Evolutionary conservation across 192 early-diverging fungal genomes (phyloP), one percentile per base, ranked within the genome.

Genomic region (Backusella mclennaniae): DNA sequence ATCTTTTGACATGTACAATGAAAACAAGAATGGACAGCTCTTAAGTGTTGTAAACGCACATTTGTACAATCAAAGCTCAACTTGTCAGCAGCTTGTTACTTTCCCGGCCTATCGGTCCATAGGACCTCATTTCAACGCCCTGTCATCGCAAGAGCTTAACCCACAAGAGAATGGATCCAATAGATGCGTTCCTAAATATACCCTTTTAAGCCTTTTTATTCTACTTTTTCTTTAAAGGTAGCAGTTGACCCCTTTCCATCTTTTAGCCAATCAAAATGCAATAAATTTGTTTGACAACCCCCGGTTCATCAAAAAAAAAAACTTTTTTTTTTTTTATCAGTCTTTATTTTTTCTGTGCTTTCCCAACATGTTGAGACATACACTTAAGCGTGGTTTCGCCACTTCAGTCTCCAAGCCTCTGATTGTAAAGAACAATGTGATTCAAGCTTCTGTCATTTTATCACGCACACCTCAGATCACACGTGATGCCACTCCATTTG

Each of bases 381-480:
- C 70, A 49, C n/a, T 71, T 31, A 44, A 31, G 42, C 70, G 70
- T 71, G 41, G 70, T 33, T 71, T 71, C 41, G 70, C 70, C 41
- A 71, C 70, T 11, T 42, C 70, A n/a, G 70, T 41, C 12, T 23
- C 36, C 17, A 68, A 68, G 15, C 81, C 78, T 56, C 69, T 86
- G 29, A 76, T 86, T 41, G 76, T 82, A 67, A 82, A 80, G 42
- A 73, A 77, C 67, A 76, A 81, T 42, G 84, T 87, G 66, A 80
- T 89, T 63, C 77, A 85, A 15, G 85, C 86, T 33, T 88, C 89
- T 35, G 82, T 92, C 23, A 89, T 95, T n/a, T 82, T 95, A 9
- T 86, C 89, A 78, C 91, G 94, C 71, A 75, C 86, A 67, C 94
- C 94, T 31, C 75, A 91, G 67, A 90, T 92, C 70, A 85, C 90